phyloP scores from a whole-genome alignment of 2,329 filamentous ascomycete species.

The Arthrobotrys musiformis region DNA sequence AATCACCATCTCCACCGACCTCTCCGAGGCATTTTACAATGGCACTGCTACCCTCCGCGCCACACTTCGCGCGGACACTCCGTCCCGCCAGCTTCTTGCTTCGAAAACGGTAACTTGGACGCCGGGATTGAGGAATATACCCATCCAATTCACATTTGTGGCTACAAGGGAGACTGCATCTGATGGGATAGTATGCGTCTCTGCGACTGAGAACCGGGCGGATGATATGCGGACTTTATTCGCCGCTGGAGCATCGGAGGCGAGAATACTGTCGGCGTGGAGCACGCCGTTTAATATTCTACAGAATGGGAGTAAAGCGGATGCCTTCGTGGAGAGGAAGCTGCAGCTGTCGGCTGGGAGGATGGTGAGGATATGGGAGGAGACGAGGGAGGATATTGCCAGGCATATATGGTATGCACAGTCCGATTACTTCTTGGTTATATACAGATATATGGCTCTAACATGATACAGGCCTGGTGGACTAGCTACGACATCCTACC shows the following conservation, averaged over 20 bases:
- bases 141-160: slow-evolving; percentile 49
- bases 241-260: slow-evolving; percentile 12
- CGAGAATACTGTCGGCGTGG: slow-evolving; percentile 56
- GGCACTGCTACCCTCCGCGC: slow-evolving; percentile 51
- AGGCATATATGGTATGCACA: slow-evolving; percentile 77
- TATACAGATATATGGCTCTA: background rate
- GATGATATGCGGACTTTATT: slow-evolving; percentile 56
- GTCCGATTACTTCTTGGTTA: background rate
- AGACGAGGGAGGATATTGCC: slow-evolving; percentile 78
- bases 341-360: slow-evolving; percentile 64
- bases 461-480: slow-evolving; percentile 62
- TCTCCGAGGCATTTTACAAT: slow-evolving; percentile 71
- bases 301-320: slow-evolving; percentile 62
- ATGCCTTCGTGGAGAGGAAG: slow-evolving; percentile 69
- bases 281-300: slow-evolving; percentile 55
- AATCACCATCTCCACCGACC: slow-evolving; percentile 75
- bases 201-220: slow-evolving; percentile 42
- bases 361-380: slow-evolving; percentile 71
- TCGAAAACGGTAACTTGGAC: slow-evolving; percentile 56
- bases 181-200: slow-evolving; percentile 53
- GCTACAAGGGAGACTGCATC: slow-evolving; percentile 12
- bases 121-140: slow-evolving; percentile 57
- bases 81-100: slow-evolving; percentile 37
- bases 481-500: slow-evolving; percentile 61
- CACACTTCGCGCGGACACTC: slow-evolving; percentile 42